These are phyloP conservation scores for Tolypocladium tropicale DNA, from an alignment of 2,329 filamentous ascomycete species.

Conservation along the genomic window DNA sequence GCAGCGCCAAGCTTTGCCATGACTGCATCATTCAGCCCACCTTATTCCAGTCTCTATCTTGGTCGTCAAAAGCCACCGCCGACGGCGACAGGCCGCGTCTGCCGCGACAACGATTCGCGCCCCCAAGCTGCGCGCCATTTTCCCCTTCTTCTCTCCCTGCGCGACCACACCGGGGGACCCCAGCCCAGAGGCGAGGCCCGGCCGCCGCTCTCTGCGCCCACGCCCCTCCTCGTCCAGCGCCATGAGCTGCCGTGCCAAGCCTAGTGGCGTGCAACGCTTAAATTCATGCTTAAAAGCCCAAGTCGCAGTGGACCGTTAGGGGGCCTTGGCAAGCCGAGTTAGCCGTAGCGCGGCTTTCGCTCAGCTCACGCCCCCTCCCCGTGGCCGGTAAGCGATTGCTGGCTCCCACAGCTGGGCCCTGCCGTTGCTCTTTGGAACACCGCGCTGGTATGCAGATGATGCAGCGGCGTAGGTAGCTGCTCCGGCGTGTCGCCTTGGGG, in stretches of 20 bases:
- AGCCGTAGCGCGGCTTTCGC: conserved; percentile 7
- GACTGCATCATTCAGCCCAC: not conserved
- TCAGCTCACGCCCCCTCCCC: conserved; percentile 1
- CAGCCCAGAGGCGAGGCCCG: not conserved
- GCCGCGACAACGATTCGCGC: not conserved
- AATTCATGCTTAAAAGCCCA: conserved; percentile 38
- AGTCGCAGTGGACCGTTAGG: conserved; percentile 3
- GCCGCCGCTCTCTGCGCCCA: not conserved
- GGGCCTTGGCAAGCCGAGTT: conserved; percentile 7
- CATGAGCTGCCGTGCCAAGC: conserved; percentile 25
- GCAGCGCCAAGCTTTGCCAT: conserved; percentile 13
- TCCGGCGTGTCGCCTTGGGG: not conserved
- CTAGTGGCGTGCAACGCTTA: conserved; percentile 36
- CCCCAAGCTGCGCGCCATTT: not conserved
- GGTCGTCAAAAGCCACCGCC: not conserved
- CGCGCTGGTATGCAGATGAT: not conserved
- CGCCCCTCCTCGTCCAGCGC: conserved; percentile 1
- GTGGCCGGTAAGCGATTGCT: not conserved
- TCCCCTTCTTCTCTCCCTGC: not conserved
- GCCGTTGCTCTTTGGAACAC: not conserved
- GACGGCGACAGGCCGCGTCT: not conserved
- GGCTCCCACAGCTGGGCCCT: not conserved
- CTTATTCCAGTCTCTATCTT: not conserved
- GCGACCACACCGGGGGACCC: not conserved
- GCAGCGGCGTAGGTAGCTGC: not conserved